Evolutionary conservation across 257 asterid genomes (phyloP).

Genomic region (Solanum peruvianum): DNA sequence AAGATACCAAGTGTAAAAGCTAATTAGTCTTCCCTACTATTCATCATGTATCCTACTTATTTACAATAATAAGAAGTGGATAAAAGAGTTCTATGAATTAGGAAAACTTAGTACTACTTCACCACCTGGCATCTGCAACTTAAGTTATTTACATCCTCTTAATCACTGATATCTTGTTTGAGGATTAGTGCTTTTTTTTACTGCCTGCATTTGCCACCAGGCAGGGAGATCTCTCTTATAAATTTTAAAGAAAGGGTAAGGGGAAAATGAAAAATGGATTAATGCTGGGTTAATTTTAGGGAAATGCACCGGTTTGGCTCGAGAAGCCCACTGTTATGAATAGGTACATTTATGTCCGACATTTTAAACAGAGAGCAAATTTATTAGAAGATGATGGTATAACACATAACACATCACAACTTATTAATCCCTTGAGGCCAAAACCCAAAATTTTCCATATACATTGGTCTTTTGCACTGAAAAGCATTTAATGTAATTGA

Average conservation of each 20-base stretch:
- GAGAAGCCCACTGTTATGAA: neutral
- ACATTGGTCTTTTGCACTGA: no score
- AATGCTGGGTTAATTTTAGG: neutral
- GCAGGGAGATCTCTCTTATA: neutral
- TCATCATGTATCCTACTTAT: neutral
- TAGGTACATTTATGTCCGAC: neutral
- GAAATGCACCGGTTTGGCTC: no score
- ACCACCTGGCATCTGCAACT: neutral
- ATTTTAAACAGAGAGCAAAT: neutral
- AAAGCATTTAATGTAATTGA: no score
- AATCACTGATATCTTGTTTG: neutral
- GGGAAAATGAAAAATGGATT: neutral
- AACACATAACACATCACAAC: no score
- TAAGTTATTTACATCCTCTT: neutral
- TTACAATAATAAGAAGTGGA: neutral
- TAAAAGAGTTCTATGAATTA: neutral
- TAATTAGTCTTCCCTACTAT: neutral
- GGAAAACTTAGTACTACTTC: neutral
- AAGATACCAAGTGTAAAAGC: neutral
- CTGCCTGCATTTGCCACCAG: neutral
- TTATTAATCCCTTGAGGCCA: no score
- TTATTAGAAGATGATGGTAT: no score
- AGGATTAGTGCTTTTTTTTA: neutral
- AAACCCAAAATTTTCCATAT: no score
- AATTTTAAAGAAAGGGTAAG: neutral